These are phyloP conservation scores for Hordeum pubiflorum DNA, from an alignment of 202 grass and related monocot species.

Conservation along the genomic window DNA sequence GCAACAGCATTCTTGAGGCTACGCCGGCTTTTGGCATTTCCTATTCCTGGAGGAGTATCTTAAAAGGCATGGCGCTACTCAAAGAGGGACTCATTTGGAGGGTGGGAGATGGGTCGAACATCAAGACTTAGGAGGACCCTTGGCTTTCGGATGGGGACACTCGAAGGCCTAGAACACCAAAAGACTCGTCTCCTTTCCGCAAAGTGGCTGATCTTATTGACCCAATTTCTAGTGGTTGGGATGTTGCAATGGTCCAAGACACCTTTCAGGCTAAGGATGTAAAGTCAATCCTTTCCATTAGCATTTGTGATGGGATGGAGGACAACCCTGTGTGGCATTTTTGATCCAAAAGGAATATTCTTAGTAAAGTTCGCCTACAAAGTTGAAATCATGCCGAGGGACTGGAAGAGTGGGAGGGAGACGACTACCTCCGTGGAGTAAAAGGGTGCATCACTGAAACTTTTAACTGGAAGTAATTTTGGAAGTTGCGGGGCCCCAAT, in stretches of 20 bases:
- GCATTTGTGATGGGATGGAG: neutral
- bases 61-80: too few species aligned
- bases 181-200: neutral
- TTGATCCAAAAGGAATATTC: neutral
- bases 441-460: neutral
- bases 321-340: neutral
- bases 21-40: too few species aligned
- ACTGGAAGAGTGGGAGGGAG: neutral
- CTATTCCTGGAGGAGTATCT: too few species aligned
- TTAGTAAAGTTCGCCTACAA: neutral
- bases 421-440: neutral
- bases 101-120: too few species aligned
- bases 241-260: neutral
- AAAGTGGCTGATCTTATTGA: neutral
- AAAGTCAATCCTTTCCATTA: neutral
- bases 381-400: neutral
- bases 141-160: too few species aligned
- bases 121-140: too few species aligned
- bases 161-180: too few species aligned
- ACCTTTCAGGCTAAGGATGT: neutral
- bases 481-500: neutral
- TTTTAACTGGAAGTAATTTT: neutral
- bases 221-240: too few species aligned
- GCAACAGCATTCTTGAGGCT: too few species aligned
- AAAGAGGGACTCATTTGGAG: too few species aligned